These are phyloP conservation scores for Leptodontidium sp. DNA, from an alignment of 2,329 filamentous ascomycete species.

Conservation along the genomic window DNA sequence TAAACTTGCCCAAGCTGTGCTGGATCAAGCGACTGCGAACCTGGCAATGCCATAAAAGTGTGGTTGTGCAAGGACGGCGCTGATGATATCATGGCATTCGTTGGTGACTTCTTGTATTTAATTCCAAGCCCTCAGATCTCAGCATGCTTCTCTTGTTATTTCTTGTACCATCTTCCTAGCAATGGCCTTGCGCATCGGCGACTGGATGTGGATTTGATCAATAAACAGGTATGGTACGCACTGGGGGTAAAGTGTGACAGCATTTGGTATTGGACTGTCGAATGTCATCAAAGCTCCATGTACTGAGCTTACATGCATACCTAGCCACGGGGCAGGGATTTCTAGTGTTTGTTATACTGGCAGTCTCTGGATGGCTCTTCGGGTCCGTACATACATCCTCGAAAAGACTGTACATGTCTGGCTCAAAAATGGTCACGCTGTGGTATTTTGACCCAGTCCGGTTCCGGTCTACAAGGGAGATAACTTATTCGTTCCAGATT, in stretches of 20 bases:
- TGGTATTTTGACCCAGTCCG: background rate
- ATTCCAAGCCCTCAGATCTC: no score
- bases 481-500: background rate
- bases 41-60: no score
- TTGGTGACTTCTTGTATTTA: no score
- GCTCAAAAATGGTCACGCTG: background rate
- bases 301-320: background rate
- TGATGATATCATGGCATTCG: no score
- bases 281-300: background rate
- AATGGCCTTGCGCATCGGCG: background rate
- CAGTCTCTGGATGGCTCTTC: background rate
- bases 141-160: background rate
- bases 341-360: background rate
- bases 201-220: background rate
- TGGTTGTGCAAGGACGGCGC: no score
- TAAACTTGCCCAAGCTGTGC: no score
- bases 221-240: background rate
- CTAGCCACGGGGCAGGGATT: background rate
- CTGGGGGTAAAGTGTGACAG: background rate
- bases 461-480: background rate
- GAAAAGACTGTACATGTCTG: background rate
- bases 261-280: background rate
- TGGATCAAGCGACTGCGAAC: no score
- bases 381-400: background rate
- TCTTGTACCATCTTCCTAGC: background rate